Conservation (phyloP, 176 grass and related monocot species). For the Tillandsia leiboldiana region DNA sequence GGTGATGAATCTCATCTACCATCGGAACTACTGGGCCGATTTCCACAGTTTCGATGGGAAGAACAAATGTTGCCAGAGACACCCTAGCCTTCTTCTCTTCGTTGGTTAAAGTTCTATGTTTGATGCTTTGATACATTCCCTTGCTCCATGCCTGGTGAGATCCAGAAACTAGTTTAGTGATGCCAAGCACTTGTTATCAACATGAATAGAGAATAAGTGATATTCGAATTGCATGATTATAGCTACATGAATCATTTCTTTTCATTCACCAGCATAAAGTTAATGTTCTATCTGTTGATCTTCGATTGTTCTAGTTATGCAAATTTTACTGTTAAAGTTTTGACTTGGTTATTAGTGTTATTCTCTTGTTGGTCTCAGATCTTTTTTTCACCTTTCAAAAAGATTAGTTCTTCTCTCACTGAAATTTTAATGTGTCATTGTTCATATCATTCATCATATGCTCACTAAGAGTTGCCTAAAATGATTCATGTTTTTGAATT, state of each 20-base stretch:
- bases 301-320: too few relatives aligned
- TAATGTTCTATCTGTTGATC: too few relatives aligned
- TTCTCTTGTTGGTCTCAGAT: too few relatives aligned
- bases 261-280: not conserved
- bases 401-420: too few relatives aligned
- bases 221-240: not conserved
- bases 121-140: not conserved
- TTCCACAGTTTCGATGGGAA: not conserved
- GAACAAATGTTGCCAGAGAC: conserved; percentile 2
- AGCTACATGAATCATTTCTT: not conserved
- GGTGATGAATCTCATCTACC: conserved; percentile 1
- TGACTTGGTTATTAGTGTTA: too few relatives aligned
- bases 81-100: not conserved
- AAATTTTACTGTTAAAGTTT: too few relatives aligned
- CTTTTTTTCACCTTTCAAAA: too few relatives aligned
- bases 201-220: not conserved
- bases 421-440: too few relatives aligned
- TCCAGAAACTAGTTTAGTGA: not conserved
- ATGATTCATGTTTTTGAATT: too few relatives aligned
- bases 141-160: conserved; percentile 4
- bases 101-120: not conserved
- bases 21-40: conserved; percentile 3
- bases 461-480: too few relatives aligned
- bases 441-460: too few relatives aligned
- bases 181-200: not conserved